A percentile compares a stretch with the other conserved stretches of the same genome.
phyloP scores from a whole-genome alignment of 179 eudicot species.

The Vitellaria paradoxa region DNA sequence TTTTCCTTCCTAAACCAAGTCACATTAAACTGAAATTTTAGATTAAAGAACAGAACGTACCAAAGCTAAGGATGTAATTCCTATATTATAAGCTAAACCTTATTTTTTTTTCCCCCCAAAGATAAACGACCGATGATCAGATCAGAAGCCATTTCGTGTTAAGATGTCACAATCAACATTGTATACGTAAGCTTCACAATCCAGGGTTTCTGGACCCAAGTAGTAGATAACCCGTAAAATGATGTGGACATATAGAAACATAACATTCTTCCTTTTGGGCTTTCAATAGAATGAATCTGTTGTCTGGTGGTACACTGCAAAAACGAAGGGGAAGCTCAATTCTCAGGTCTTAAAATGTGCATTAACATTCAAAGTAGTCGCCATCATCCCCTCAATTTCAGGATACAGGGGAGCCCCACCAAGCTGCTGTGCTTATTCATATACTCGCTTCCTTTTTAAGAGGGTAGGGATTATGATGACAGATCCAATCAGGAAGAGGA shows the following conservation, averaged over 20 bases:
- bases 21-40: neutral
- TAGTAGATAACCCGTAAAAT: neutral
- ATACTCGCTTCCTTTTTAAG: conserved; percentile 84
- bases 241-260: neutral
- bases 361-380: neutral
- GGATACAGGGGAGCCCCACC: neutral
- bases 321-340: neutral
- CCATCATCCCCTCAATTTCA: neutral
- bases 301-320: neutral
- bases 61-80: neutral
- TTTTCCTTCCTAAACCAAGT: neutral
- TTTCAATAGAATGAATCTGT: neutral
- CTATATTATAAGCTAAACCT: neutral
- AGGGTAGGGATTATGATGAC: conserved; percentile 69
- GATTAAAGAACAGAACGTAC: neutral
- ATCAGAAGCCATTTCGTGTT: neutral
- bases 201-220: neutral
- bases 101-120: no score
- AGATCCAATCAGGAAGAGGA: conserved; percentile 85
- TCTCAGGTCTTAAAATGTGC: neutral
- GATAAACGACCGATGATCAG: neutral
- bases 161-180: conserved; percentile 4
- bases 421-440: conserved; percentile 40
- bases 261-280: neutral
- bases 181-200: neutral